These are phyloP conservation scores for Naganishia friedmannii DNA, from an alignment of 768 basidiomycete species.

Conservation along the genomic window DNA sequence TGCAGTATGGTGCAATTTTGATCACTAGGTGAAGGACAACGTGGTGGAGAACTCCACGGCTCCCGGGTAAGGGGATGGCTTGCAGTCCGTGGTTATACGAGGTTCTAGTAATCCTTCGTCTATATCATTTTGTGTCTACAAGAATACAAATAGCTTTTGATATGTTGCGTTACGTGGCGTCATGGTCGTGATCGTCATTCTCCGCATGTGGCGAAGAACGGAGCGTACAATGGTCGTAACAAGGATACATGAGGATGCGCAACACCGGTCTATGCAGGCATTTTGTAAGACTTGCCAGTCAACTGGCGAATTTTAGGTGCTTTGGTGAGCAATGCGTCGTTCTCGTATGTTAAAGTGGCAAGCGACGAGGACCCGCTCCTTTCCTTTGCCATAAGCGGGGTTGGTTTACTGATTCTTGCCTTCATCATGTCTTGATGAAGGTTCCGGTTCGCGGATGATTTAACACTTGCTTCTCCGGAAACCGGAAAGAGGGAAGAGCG, in stretches of 20 bases:
- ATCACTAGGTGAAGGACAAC: too few relatives aligned
- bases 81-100: too few relatives aligned
- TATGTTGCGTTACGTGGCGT: background rate
- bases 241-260: background rate
- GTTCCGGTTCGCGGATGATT: background rate
- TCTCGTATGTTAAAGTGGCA: background rate
- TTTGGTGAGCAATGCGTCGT: background rate
- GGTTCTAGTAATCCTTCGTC: too few relatives aligned
- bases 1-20: too few relatives aligned
- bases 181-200: background rate
- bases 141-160: too few relatives aligned
- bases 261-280: background rate
- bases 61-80: too few relatives aligned
- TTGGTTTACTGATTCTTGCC: constrained; percentile 6
- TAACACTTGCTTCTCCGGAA: background rate
- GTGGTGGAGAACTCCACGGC: too few relatives aligned
- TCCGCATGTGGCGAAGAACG: background rate
- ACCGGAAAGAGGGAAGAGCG: background rate
- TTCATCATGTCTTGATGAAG: constrained; percentile 22
- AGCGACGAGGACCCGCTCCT: background rate
- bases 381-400: constrained; percentile 1
- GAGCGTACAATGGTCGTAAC: background rate
- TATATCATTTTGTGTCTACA: too few relatives aligned
- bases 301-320: background rate
- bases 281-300: constrained; percentile 9